Conservation (phyloP, 2,329 filamentous ascomycete species). For the Aspergillus neoniger region DNA sequence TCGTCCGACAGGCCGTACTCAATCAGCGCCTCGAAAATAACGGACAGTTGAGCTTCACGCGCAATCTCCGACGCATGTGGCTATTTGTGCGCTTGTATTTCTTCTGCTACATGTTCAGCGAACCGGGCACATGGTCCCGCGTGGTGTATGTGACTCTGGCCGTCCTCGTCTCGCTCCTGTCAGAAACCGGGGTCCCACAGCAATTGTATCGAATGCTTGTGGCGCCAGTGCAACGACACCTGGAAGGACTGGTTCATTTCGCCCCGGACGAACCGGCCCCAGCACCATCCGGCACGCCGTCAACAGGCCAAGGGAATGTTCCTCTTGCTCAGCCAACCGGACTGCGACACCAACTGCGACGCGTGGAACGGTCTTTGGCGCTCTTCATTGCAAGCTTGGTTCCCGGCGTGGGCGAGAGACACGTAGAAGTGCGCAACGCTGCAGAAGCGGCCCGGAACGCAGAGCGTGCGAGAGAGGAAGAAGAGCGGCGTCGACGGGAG, state of each 20-base stretch:
- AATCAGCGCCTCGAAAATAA: constrained; percentile 30
- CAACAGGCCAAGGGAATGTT: constrained; percentile 12
- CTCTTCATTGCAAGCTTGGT: constrained; percentile 64
- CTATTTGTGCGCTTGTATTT: constrained; percentile 59
- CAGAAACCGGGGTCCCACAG: constrained; percentile 43
- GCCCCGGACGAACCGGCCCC: constrained; percentile 25
- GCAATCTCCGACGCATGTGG: constrained; percentile 54
- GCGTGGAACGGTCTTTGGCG: constrained; percentile 58
- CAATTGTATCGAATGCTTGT: constrained; percentile 38
- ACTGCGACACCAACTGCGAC: constrained; percentile 41
- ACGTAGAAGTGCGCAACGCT: constrained; percentile 58
- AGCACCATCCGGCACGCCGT: constrained; percentile 6
- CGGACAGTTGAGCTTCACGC: constrained; percentile 40
- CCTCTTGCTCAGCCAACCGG: constrained; percentile 13
- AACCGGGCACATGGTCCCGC: constrained; percentile 49
- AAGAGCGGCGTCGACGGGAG: constrained; percentile 25
- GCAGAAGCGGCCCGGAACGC: constrained; percentile 44
- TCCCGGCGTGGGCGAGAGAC: constrained; percentile 63
- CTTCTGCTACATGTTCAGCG: constrained; percentile 61
- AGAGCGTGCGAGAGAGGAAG: constrained; percentile 30
- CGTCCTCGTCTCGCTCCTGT: constrained; percentile 43
- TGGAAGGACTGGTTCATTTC: constrained; percentile 45
- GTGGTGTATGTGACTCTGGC: constrained; percentile 43
- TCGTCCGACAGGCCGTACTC: constrained; percentile 35
- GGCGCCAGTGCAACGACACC: constrained; percentile 45